Conservation (phyloP, 352 stramenopile genomes). For the Phytopythium delawarense region DNA sequence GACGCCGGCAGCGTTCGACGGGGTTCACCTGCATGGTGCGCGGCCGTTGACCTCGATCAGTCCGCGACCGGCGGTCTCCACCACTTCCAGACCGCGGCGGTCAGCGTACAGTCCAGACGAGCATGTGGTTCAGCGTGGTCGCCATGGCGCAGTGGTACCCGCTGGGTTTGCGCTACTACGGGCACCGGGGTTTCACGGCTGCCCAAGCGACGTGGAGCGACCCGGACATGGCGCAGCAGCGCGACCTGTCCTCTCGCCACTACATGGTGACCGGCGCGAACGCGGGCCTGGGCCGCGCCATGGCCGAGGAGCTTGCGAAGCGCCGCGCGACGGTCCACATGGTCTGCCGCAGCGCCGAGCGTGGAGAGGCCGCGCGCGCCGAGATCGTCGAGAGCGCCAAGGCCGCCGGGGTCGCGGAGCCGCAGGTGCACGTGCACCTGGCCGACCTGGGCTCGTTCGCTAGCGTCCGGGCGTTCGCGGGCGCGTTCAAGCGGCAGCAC, state of each 20-base stretch:
- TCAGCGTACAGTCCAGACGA: background rate
- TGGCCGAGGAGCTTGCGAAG: conserved; percentile 33
- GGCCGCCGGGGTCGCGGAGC: conserved; percentile 19
- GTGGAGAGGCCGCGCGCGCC: conserved; percentile 26
- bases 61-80: background rate
- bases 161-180: conserved; percentile 27
- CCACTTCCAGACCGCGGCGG: background rate
- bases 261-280: conserved; percentile 51
- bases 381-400: conserved; percentile 34
- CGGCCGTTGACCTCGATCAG: background rate
- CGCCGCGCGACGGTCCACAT: conserved; percentile 39
- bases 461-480: conserved; percentile 34
- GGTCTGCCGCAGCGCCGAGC: conserved; percentile 35
- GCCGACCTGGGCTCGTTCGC: conserved; percentile 40
- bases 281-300: conserved; percentile 32
- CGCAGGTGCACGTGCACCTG: conserved; percentile 33
- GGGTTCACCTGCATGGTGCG: background rate
- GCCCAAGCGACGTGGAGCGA: conserved; percentile 28
- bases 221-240: conserved; percentile 28
- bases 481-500: conserved; percentile 19
- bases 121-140: conserved; percentile 34
- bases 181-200: conserved; percentile 24
- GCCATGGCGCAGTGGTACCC: conserved; percentile 43
- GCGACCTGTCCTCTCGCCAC: conserved; percentile 36
- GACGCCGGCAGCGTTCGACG: background rate